Conservation (phyloP, 2,329 filamentous ascomycete species). For the Xylariomycetidae sp. region DNA sequence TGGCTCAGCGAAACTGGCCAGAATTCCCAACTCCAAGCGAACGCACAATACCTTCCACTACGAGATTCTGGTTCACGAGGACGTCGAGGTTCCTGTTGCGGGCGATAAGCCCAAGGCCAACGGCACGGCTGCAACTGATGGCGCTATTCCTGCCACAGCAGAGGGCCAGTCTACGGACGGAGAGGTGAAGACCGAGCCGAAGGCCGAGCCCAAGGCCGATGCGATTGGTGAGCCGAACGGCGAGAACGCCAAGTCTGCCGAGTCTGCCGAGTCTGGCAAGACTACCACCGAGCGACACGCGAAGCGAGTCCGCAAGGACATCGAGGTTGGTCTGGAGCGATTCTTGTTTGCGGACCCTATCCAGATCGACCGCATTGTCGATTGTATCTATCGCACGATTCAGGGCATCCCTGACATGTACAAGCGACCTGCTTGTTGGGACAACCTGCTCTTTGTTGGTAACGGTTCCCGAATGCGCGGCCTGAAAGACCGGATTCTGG, state of each 20-base stretch:
- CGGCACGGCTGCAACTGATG: not conserved
- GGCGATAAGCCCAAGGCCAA: constrained; percentile 15
- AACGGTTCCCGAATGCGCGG: constrained; percentile 71
- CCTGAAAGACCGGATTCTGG: constrained; percentile 82
- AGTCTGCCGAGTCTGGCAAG: constrained; percentile 23
- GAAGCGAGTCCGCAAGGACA: constrained; percentile 56
- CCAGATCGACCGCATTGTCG: constrained; percentile 77
- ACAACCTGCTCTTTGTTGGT: constrained; percentile 84
- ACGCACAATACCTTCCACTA: constrained; percentile 66
- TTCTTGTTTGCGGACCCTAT: constrained; percentile 63
- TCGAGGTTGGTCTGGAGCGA: constrained; percentile 72
- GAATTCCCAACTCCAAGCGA: constrained; percentile 67
- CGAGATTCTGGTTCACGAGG: constrained; percentile 59
- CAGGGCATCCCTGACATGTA: constrained; percentile 77
- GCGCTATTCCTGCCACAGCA: constrained; percentile 4
- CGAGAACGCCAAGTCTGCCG: constrained; percentile 13
- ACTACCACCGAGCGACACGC: constrained; percentile 37
- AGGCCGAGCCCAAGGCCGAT: constrained; percentile 14
- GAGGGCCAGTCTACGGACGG: constrained; percentile 8
- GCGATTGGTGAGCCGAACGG: constrained; percentile 14
- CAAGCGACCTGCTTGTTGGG: constrained; percentile 84
- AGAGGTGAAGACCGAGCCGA: too few species aligned
- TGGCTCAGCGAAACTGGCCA: constrained; percentile 47
- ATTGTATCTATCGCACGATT: constrained; percentile 76
- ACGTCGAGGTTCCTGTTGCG: constrained; percentile 34